Conservation (phyloP, 139 green algal genomes). For the Mychonastes homosphaera region DNA sequence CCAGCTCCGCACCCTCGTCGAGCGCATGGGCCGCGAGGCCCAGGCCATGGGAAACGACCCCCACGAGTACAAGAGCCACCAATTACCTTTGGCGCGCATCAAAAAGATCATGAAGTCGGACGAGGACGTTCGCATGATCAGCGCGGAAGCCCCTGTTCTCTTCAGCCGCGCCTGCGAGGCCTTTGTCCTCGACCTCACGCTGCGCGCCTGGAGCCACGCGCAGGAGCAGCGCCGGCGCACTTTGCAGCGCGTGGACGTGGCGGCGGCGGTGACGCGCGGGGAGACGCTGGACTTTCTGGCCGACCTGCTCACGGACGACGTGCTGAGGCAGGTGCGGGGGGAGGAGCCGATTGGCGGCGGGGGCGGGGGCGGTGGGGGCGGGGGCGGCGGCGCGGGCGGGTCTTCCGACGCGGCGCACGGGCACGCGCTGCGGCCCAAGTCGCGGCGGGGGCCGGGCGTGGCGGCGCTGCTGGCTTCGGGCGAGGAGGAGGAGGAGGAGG, state of each 20-base stretch:
- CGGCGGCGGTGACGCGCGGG: constrained; percentile 81
- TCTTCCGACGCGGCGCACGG: too few relatives aligned
- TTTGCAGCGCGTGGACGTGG: constrained; percentile 90
- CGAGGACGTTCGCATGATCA: constrained; percentile 95
- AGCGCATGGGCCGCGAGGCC: constrained; percentile 71
- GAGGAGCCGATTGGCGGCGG: too few relatives aligned
- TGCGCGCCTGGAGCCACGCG: constrained; percentile 83
- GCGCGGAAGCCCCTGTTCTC: constrained; percentile 89
- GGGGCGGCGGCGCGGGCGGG: too few relatives aligned
- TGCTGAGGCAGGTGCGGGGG: too few relatives aligned
- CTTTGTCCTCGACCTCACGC: constrained; percentile 93
- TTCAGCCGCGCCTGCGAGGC: constrained; percentile 94
- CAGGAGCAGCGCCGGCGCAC: constrained; percentile 95
- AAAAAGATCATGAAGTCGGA: constrained; percentile 99
- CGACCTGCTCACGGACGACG: too few relatives aligned
- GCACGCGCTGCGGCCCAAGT: too few relatives aligned
- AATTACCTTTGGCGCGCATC: constrained; percentile 94
- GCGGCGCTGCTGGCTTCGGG: too few relatives aligned
- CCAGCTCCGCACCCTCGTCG: too few relatives aligned
- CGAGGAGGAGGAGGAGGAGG: too few relatives aligned
- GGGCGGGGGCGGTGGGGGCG: too few relatives aligned
- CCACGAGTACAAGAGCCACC: constrained; percentile 91
- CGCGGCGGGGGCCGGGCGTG: too few relatives aligned
- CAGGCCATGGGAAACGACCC: constrained; percentile 50
- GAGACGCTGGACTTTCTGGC: constrained; percentile 76